A percentile compares a stretch with the other conserved stretches of the same genome.
These are phyloP conservation scores for Solanum okadae DNA, from an alignment of 257 asterid genomes.

Conservation along the genomic window DNA sequence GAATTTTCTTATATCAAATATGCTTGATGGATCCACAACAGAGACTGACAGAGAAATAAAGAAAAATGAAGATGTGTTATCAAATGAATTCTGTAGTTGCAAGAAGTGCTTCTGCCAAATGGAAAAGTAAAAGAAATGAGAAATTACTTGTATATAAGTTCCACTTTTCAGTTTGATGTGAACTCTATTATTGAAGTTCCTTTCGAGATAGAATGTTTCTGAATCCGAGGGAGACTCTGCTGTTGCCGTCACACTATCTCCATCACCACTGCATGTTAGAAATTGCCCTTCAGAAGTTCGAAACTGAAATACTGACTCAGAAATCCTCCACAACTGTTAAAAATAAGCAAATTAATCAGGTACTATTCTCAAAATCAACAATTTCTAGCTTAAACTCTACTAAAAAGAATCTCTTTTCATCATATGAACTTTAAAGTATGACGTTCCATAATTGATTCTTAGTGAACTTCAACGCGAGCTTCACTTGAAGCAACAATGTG, in stretches of 20 bases:
- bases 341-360: not conserved
- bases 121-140: not conserved
- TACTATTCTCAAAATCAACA: not conserved
- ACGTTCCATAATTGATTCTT: not conserved
- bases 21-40: not conserved
- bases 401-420: not conserved
- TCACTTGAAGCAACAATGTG: not conserved
- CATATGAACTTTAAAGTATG: not conserved
- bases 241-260: conserved; percentile 37
- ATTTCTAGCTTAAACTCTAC: not conserved
- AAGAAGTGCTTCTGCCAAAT: not conserved
- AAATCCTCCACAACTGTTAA: conserved; percentile 72
- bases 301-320: conserved; percentile 58
- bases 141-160: conserved; percentile 53
- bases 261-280: conserved; percentile 47
- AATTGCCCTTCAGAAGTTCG: conserved; percentile 63
- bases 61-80: not conserved
- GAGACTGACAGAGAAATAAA: not conserved
- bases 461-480: not conserved
- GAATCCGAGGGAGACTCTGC: conserved; percentile 38
- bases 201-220: conserved; percentile 67
- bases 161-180: conserved; percentile 59
- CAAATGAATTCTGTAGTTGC: not conserved
- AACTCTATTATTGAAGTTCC: conserved; percentile 37
- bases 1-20: not conserved